Evolutionary conservation across 1,139 yeast species (phyloP).

Genomic region (Wickerhamiella infanticola): DNA sequence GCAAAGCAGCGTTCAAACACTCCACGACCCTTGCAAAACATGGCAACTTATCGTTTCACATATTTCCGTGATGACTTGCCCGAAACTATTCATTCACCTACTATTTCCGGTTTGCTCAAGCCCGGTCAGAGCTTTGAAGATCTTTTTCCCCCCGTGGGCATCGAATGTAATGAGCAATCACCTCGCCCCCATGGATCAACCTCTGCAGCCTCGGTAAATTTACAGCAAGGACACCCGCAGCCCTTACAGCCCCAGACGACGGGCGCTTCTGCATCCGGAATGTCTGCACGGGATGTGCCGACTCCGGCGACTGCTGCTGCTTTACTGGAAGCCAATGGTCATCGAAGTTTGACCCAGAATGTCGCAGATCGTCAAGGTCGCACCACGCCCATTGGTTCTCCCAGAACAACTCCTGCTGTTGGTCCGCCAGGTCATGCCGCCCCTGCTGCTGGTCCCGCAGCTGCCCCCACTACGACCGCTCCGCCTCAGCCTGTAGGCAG

Average conservation of each 20-base stretch:
- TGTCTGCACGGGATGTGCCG: neutral
- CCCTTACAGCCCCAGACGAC: neutral
- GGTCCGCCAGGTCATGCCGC: too few species aligned
- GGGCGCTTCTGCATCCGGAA: neutral
- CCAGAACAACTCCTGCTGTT: neutral
- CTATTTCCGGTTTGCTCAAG: conserved; percentile 64
- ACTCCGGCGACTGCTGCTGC: neutral
- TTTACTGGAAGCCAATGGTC: neutral
- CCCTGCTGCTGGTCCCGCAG: neutral
- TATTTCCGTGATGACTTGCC: conserved; percentile 84
- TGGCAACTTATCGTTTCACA: conserved; percentile 45
- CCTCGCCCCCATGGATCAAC: neutral
- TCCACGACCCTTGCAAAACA: conserved; percentile 12
- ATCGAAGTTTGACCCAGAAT: neutral
- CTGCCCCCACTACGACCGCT: neutral
- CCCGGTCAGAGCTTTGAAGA: conserved; percentile 25
- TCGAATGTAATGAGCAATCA: neutral
- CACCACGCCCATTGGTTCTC: neutral
- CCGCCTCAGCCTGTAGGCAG: neutral
- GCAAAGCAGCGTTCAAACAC: conserved; percentile 22
- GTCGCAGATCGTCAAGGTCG: neutral
- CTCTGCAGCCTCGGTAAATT: neutral
- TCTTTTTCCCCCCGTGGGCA: conserved; percentile 15
- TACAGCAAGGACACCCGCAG: too few species aligned
- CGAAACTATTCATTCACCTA: conserved; percentile 80